Conservation (phyloP, 192 early-diverging fungal species). For the Backusella australiensis region DNA sequence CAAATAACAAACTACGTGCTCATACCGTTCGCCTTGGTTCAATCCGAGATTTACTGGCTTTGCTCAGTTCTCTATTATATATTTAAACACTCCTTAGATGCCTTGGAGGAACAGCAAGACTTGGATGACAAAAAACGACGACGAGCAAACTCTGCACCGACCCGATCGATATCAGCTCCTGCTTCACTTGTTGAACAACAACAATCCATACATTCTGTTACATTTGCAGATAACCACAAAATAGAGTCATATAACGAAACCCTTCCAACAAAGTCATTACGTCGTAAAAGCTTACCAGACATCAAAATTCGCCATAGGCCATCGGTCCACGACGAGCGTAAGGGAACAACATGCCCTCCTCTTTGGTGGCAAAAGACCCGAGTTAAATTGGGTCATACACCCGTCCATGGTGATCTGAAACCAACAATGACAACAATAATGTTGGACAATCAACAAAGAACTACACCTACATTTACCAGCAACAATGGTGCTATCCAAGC, state of each 20-base stretch:
- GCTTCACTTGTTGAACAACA: background rate
- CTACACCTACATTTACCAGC: background rate
- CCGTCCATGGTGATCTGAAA: background rate
- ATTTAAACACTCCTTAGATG: background rate
- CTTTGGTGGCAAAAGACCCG: slow-evolving; percentile 13
- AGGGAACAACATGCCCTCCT: slow-evolving; percentile 6
- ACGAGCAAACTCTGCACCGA: background rate
- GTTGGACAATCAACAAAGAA: background rate
- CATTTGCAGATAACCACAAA: background rate
- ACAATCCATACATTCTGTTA: background rate
- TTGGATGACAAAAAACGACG: background rate
- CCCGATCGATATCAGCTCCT: background rate
- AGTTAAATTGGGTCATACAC: background rate
- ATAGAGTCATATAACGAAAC: background rate
- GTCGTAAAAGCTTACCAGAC: background rate
- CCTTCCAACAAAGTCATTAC: background rate
- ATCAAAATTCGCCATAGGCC: background rate
- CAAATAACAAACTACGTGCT: background rate
- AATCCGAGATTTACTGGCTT: slow-evolving; percentile 10
- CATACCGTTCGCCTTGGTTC: slow-evolving; percentile 6
- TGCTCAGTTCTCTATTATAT: slow-evolving; percentile 9
- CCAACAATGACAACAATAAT: background rate
- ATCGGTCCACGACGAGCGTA: background rate
- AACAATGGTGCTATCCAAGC: background rate
- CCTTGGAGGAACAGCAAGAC: background rate